Percentiles rank a stretch among this genome's conserved stretches.
phyloP scores from a whole-genome alignment of 2,329 filamentous ascomycete species.

The Didymella pinodella region DNA sequence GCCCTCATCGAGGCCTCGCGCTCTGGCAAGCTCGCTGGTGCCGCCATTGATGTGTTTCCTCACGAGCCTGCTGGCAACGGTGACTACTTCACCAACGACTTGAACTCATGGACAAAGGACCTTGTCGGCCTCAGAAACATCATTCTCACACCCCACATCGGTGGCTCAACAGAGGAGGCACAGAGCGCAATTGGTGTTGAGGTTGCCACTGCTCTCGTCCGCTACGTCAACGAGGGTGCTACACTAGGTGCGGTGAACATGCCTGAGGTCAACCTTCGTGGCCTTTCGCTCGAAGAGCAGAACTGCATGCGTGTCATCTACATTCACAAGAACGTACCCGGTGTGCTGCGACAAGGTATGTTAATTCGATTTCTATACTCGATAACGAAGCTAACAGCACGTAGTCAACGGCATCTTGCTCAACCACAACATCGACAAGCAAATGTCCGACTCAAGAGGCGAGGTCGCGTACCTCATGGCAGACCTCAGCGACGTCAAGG shows the following conservation, averaged over 20 bases:
- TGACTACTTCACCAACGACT: slow-evolving; percentile 85
- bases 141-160: slow-evolving; percentile 95
- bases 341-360: slow-evolving; percentile 83
- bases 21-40: slow-evolving; percentile 85
- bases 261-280: slow-evolving; percentile 91
- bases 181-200: slow-evolving; percentile 96
- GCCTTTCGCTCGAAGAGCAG: slow-evolving; percentile 86
- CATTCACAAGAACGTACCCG: slow-evolving; percentile 95
- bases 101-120: slow-evolving; percentile 87
- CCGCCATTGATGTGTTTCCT: slow-evolving; percentile 95
- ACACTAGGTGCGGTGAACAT: slow-evolving; percentile 94
- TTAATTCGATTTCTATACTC: neutral
- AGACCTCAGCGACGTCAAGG: slow-evolving; percentile 87
- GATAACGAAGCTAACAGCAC: slow-evolving; percentile 20
- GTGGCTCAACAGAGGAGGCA: slow-evolving; percentile 96
- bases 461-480: slow-evolving; percentile 98
- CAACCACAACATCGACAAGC: slow-evolving; percentile 98
- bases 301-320: slow-evolving; percentile 93
- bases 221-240: slow-evolving; percentile 94
- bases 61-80: slow-evolving; percentile 93
- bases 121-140: slow-evolving; percentile 87
- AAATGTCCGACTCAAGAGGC: slow-evolving; percentile 94
- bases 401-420: slow-evolving; percentile 91
- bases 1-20: slow-evolving; percentile 89
- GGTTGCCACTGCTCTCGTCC: slow-evolving; percentile 84